A percentile compares a stretch with the other conserved stretches of the same genome.
Conservation (phyloP, 441 rosid species). For the Corymbia calophylla region DNA sequence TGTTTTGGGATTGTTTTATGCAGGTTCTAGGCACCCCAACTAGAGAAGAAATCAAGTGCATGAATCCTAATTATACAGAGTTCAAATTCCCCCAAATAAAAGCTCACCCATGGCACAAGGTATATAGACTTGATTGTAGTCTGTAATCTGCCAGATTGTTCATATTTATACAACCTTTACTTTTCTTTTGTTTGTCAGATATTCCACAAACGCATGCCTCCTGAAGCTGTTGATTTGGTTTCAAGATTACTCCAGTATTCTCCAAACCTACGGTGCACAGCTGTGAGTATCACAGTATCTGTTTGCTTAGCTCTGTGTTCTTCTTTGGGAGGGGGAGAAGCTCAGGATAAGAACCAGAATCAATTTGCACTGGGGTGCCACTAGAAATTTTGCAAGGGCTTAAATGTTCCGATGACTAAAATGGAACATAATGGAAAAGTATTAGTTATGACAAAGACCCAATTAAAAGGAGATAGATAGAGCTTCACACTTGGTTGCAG, state of each 20-base stretch:
- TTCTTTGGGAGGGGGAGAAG: too few species aligned
- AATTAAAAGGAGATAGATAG: neutral
- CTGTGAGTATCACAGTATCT: slow-evolving; percentile 42
- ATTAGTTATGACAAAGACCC: neutral
- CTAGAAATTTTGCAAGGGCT: neutral
- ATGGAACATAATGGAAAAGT: neutral
- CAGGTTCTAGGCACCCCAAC: slow-evolving; percentile 98
- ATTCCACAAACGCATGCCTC: slow-evolving; percentile 94
- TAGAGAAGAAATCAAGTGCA: slow-evolving; percentile 96
- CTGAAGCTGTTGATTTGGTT: slow-evolving; percentile 92
- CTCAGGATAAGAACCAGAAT: too few species aligned
- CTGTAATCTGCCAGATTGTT: neutral
- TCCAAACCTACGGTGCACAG: slow-evolving; percentile 74
- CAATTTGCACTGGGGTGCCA: neutral
- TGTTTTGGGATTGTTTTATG: neutral
- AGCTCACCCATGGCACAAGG: slow-evolving; percentile 99
- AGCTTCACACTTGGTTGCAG: neutral
- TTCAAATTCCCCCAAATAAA: slow-evolving; percentile 94
- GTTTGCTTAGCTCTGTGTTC: neutral
- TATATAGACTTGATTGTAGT: slow-evolving; percentile 8
- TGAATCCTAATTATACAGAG: slow-evolving; percentile 94
- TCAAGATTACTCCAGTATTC: slow-evolving; percentile 96
- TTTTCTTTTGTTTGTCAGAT: slow-evolving; percentile 33
- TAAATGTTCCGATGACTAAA: neutral
- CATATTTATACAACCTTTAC: neutral